Evolutionary conservation across 768 basidiomycete genomes (phyloP), one percentile per base, ranked within the genome.

Genomic region (Collybia mongolica): DNA sequence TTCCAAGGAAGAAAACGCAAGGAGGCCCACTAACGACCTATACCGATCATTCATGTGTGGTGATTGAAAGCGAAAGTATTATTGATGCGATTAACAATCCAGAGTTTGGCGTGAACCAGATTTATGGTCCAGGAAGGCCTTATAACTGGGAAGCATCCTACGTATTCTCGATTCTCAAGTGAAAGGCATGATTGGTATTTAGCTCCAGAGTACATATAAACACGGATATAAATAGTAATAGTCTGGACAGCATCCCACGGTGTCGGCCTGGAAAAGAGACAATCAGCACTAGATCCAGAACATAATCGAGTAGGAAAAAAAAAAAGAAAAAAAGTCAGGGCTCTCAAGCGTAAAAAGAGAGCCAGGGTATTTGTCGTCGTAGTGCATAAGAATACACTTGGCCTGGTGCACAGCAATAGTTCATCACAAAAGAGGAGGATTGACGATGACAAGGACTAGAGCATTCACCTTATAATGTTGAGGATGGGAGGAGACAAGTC

Each of bases 331-430:
- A 49, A 28, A 29, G 24, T 80, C 77, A 78, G 77, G 79, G 60
- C 72, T 57, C 72, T 70, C 71, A 69, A 75, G 77, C 76, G 77
- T 79, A 79, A 67, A 69, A 49, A 70, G 71, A 70, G 67, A 63
- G 66, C 64, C 72, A 72, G 72, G 76, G 72, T 67, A 58, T 52
- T 64, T 74, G 54, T 79, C 79, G 66, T 74, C 77, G 66, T 66
- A 57, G 72, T 62, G 60, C 64, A 66, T 48, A 11, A n/a, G 47
- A 55, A 62, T 58, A 65, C 66, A 65, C 74, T 80, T 74, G 74
- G 77, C 63, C 79, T 80, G 79, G 79, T 80, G 79, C 79, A 79
- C 79, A 80, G 77, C 79, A 67, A 69, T 63, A 60, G 56, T 62
- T 77, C 78, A 73, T 80, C 78, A 65, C 46, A 50, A 24, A 55